These are phyloP conservation scores for Eragrostis tef DNA, from an alignment of 202 grass and related monocot species.

Conservation along the genomic window DNA sequence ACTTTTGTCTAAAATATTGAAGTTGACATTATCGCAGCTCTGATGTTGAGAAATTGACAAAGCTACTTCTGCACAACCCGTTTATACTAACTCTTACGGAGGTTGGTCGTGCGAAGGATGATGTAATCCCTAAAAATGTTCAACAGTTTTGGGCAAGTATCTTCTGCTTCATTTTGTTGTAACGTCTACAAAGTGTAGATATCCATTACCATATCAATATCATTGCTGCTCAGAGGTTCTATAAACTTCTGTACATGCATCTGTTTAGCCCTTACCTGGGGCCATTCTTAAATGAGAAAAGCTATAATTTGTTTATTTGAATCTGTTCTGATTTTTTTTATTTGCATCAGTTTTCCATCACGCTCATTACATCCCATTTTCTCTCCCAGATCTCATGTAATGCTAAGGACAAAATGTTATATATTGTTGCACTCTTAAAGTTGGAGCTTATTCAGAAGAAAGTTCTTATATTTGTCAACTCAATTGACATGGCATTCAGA, in stretches of 20 bases:
- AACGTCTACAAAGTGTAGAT: neutral
- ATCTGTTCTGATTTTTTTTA: constrained; percentile 11
- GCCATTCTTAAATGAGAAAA: constrained; percentile 33
- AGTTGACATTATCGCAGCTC: constrained; percentile 49
- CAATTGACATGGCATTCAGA: constrained; percentile 92
- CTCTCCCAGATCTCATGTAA: constrained; percentile 76
- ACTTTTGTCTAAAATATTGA: constrained; percentile 33
- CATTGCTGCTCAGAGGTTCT: constrained; percentile 13
- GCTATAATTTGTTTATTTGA: neutral
- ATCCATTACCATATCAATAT: constrained; percentile 18
- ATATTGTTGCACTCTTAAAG: constrained; percentile 79
- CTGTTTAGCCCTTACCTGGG: neutral
- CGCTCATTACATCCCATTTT: constrained; percentile 25
- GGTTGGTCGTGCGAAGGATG: constrained; percentile 68
- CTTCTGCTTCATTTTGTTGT: constrained; percentile 22
- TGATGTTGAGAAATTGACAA: constrained; percentile 88
- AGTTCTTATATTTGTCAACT: constrained; percentile 94
- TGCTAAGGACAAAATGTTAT: constrained; percentile 79
- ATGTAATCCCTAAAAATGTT: constrained; percentile 78
- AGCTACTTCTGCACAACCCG: constrained; percentile 93
- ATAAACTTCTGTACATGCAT: neutral
- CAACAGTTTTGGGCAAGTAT: constrained; percentile 80
- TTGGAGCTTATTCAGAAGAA: constrained; percentile 93
- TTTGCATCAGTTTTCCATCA: constrained; percentile 6
- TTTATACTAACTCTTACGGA: constrained; percentile 81